phyloP scores from a whole-genome alignment of 202 grass and related monocot species.

The Zizania palustris region DNA sequence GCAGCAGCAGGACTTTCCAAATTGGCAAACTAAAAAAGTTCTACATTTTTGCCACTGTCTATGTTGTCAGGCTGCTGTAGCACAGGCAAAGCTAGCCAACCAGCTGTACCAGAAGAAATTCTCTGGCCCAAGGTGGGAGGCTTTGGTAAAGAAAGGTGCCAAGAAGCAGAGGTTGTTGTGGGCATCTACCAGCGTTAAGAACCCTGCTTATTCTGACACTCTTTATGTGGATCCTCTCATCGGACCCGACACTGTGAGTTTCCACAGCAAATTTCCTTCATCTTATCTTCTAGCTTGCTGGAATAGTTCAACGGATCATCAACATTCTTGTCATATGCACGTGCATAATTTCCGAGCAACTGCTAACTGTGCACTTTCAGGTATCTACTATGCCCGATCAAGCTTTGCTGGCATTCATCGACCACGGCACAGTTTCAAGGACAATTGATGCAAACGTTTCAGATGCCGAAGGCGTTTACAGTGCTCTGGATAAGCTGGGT shows the following conservation, averaged over 20 bases:
- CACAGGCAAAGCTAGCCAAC: conserved; percentile 91
- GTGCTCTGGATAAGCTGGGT: conserved; percentile 86
- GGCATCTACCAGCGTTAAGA: conserved; percentile 98
- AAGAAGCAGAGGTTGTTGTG: conserved; percentile 97
- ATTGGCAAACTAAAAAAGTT: not conserved
- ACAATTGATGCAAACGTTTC: conserved; percentile 86
- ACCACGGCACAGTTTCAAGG: conserved; percentile 83
- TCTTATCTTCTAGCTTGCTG: not conserved
- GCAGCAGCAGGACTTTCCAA: not conserved
- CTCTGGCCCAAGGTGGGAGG: conserved; percentile 96
- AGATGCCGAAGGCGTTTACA: conserved; percentile 87
- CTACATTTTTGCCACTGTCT: conserved; percentile 2
- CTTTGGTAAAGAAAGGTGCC: conserved; percentile 97
- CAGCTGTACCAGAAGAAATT: conserved; percentile 98
- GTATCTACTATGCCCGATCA: conserved; percentile 99
- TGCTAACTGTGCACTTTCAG: conserved; percentile 50
- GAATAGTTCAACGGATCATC: not conserved
- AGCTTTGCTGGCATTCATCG: conserved; percentile 81
- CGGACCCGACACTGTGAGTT: conserved; percentile 88
- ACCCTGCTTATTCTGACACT: conserved; percentile 90
- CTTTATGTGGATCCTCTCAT: conserved; percentile 98
- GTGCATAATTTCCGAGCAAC: not conserved
- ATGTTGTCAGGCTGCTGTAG: conserved; percentile 79
- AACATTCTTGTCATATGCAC: not conserved
- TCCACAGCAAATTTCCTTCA: not conserved